A percentile compares a stretch with the other conserved stretches of the same genome.
These are phyloP conservation scores for Claviceps paspali DNA, from an alignment of 2,329 filamentous ascomycete genomes.

Conservation along the genomic window DNA sequence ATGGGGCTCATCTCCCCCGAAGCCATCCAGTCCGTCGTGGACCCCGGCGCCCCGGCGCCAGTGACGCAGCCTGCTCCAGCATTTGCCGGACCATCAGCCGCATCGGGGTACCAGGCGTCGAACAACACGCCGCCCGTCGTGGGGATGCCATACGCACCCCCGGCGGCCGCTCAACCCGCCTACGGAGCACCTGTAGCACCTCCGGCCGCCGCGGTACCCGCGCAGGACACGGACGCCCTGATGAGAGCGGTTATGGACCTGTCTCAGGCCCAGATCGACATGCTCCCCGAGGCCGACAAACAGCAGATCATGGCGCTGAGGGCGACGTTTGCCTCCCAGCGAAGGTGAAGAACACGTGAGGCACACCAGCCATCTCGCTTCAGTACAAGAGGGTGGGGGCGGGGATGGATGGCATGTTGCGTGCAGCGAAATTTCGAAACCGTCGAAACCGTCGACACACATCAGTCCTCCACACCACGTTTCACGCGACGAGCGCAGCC, in stretches of 20 bases:
- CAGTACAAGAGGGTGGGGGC: too few relatives aligned
- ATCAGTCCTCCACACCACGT: too few relatives aligned
- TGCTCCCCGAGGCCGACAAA: slow-evolving; percentile 58
- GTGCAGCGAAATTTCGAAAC: too few relatives aligned
- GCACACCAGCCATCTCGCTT: too few relatives aligned
- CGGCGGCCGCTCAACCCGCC: slow-evolving; percentile 18
- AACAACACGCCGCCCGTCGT: slow-evolving; percentile 34
- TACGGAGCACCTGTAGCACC: slow-evolving; percentile 20
- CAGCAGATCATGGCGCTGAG: slow-evolving; percentile 68
- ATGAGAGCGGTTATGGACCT: slow-evolving; percentile 71
- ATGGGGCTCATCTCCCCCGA: slow-evolving; percentile 85
- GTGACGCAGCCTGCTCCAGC: slow-evolving; percentile 14
- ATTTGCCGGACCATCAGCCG: slow-evolving; percentile 19
- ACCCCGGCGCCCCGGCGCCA: slow-evolving; percentile 33
- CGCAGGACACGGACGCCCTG: slow-evolving; percentile 52
- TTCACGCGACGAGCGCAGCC: too few relatives aligned
- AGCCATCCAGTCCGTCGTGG: slow-evolving; percentile 67
- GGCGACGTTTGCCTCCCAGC: slow-evolving; percentile 38
- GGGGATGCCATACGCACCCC: slow-evolving; percentile 29
- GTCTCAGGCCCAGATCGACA: slow-evolving; percentile 65
- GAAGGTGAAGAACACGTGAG: slow-evolving; percentile 13
- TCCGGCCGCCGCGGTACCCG: slow-evolving; percentile 16
- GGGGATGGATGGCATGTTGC: too few relatives aligned
- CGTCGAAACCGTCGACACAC: too few relatives aligned
- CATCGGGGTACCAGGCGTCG: slow-evolving; percentile 22